phyloP scores from a whole-genome alignment of 129 eudicot species.

The Artemisia tridentata region DNA sequence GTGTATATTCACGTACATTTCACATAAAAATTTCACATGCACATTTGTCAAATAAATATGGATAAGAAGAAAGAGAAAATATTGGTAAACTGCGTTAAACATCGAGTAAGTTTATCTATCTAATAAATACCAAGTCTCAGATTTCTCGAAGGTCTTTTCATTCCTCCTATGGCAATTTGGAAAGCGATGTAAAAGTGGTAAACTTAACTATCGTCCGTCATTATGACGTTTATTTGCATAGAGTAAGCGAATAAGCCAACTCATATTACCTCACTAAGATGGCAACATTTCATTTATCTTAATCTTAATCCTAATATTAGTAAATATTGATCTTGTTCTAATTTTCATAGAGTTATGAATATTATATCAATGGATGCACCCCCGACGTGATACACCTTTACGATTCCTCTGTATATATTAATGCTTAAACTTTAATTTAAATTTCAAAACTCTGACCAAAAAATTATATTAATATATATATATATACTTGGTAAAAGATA shows the following conservation, averaged over 20 bases:
- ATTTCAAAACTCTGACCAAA: conserved; percentile 9
- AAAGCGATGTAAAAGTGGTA: neutral
- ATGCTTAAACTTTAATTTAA: neutral
- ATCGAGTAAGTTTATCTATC: too few relatives aligned
- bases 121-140: too few relatives aligned
- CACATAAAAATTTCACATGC: too few relatives aligned
- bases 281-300: neutral
- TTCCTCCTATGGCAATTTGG: neutral
- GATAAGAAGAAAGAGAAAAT: too few relatives aligned
- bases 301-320: neutral
- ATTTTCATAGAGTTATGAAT: conserved; percentile 1
- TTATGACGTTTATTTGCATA: conserved; percentile 21
- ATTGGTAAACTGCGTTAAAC: too few relatives aligned
- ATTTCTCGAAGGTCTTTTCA: neutral
- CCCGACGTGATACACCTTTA: conserved; percentile 22
- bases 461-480: neutral
- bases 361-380: conserved; percentile 15
- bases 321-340: neutral
- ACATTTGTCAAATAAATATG: too few relatives aligned
- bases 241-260: conserved; percentile 7
- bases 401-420: neutral
- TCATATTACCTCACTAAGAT: conserved; percentile 30
- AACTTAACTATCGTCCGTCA: conserved; percentile 16
- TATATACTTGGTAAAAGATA: conserved; percentile 11
- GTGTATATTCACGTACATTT: too few relatives aligned